Base-by-base conservation (phyloP, 768 basidiomycete genomes). In the Rhodotorula sphaerocarpa region DNA sequence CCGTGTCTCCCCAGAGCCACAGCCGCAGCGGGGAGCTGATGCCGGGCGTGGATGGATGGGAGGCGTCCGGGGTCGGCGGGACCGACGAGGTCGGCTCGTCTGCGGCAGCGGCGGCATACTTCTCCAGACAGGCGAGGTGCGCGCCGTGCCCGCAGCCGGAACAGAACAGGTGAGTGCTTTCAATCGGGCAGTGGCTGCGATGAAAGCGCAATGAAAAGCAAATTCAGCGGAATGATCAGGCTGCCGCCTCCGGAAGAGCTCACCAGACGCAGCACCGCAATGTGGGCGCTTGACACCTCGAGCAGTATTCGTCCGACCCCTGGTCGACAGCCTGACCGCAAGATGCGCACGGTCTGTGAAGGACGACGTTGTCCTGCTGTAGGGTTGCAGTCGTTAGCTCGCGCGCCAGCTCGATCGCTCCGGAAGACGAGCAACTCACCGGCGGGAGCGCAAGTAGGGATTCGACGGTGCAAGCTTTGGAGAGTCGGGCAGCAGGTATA, bases 241-340 rank as follows among this genome's bases (percentile, higher is more conserved):
- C n/a, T n/a, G n/a, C n/a, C n/a, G n/a, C n/a, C n/a, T 16, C 23
- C 21, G n/a, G 31, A 43, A 30, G 25, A 15, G 9, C 25, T 56
- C 59, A 61, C 67, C 67, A 68, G 21, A 68, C 41, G 20, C 62
- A 60, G 56, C 67, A 69, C 18, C 50, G 44, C 12, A 62, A 56
- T 23, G 48, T 30, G 21, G 43, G 39, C 3, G 43, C 9, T 3
- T 39, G 21, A 45, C 67, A 69, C 23, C 45, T 50, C 18, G 41
- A n/a, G 54, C 67, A 69, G 45, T 25, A 51, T 5, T 50, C 59
- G 46, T 33, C 61, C 0, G 67, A 63, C 18, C 56, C 9, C 33
- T 50, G 47, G 18, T 69, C 68, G 21, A 63, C 48, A 2, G 50
- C 61, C 46, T 66, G 65, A 16, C 64, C 63, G 31, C 68, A 69